Conservation (phyloP, 345 rosid species). For the Bretschneidera sinensis region DNA sequence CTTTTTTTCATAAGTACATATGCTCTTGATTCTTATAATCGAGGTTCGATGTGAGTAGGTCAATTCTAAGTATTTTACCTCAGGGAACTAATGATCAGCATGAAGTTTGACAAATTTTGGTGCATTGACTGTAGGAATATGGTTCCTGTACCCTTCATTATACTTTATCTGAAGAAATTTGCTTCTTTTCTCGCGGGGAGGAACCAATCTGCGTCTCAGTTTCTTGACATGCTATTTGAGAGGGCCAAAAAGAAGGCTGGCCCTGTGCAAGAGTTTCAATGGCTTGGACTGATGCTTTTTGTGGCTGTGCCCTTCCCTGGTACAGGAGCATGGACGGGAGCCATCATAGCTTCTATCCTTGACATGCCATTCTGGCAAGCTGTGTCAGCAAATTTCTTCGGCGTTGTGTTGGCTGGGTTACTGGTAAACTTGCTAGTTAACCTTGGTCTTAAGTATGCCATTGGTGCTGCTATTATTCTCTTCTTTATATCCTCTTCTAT, state of each 20-base stretch:
- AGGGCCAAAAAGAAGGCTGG: conserved; percentile 77
- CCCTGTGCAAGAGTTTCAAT: conserved; percentile 87
- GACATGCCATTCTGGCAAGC: conserved; percentile 91
- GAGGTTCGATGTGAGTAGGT: too few relatives aligned
- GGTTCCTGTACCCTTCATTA: conserved; percentile 91
- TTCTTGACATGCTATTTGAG: conserved; percentile 59
- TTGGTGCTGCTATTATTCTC: conserved; percentile 56
- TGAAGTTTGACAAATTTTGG: neutral
- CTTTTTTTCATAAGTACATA: too few relatives aligned
- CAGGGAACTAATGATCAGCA: neutral
- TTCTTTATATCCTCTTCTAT: conserved; percentile 69
- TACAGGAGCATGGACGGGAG: conserved; percentile 97
- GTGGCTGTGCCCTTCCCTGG: conserved; percentile 98
- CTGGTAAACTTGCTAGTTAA: conserved; percentile 80
- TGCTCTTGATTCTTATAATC: too few relatives aligned
- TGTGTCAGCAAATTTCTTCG: conserved; percentile 69
- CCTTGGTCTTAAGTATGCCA: conserved; percentile 76
- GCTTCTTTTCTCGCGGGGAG: conserved; percentile 61
- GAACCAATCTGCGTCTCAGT: conserved; percentile 49
- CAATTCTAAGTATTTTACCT: neutral
- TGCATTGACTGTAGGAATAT: conserved; percentile 58
- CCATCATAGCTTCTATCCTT: conserved; percentile 76
- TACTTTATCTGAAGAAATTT: conserved; percentile 66
- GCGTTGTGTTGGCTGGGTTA: conserved; percentile 77
- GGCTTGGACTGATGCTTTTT: conserved; percentile 93